phyloP scores from a whole-genome alignment of 768 basidiomycete genomes.

The Psilocybe sp. region DNA sequence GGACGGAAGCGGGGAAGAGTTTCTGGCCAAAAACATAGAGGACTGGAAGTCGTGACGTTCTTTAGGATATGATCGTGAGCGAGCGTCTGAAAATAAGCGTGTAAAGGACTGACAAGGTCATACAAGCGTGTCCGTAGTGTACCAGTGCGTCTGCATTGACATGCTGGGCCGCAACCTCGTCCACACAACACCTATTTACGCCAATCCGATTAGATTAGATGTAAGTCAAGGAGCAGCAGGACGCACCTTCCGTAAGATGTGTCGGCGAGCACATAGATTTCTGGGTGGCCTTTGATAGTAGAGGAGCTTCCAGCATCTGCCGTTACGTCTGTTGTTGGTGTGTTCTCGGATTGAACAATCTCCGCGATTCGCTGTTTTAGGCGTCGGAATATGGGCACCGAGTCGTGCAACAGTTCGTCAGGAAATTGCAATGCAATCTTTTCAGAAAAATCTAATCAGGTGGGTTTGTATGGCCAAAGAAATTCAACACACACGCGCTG shows the following conservation, averaged over 20 bases:
- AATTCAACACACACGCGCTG: slow-evolving; percentile 53
- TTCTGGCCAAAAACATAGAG: slow-evolving; percentile 89
- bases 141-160: slow-evolving; percentile 88
- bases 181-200: slow-evolving; percentile 82
- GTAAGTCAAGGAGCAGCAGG: not conserved
- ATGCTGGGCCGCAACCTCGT: slow-evolving; percentile 94
- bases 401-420: slow-evolving; percentile 84
- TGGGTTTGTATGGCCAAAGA: not conserved
- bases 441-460: not conserved
- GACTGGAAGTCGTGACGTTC: slow-evolving; percentile 84
- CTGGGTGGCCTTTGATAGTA: not conserved
- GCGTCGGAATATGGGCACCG: slow-evolving; percentile 75
- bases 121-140: slow-evolving; percentile 95
- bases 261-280: slow-evolving; percentile 92
- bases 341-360: slow-evolving; percentile 7
- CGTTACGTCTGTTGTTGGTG: not conserved
- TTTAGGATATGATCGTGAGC: slow-evolving; percentile 24
- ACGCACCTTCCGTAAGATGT: slow-evolving; percentile 94
- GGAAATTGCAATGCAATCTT: slow-evolving; percentile 94
- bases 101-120: slow-evolving; percentile 72
- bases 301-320: slow-evolving; percentile 18
- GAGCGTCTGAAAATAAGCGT: not conserved
- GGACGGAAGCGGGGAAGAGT: slow-evolving; percentile 43
- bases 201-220: not conserved
- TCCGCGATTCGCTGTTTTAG: slow-evolving; percentile 51